Base-by-base conservation (phyloP, 1,284 basidiomycete genomes). In the Ceratorhiza oryzae-sativae region DNA sequence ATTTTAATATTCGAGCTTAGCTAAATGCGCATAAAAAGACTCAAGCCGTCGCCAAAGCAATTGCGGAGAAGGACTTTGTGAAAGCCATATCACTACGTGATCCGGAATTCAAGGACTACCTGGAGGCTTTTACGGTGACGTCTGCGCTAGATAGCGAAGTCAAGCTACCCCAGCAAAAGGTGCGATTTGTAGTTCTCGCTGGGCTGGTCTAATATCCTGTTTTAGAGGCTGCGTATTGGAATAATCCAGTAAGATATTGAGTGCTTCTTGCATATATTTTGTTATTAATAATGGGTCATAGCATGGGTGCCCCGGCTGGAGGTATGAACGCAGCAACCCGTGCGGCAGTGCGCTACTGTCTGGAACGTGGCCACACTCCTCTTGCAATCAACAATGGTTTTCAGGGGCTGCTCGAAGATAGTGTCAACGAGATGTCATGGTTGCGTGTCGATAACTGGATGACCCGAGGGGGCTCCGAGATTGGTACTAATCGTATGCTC, bases 251-350 rank as follows among this genome's bases (percentile, higher is more conserved):
- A 81, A 83, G 92, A 82, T 15, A 0, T 13, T 20, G n/a, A n/a
- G n/a, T n/a, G n/a, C n/a, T n/a, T n/a, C n/a, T n/a, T n/a, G n/a
- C n/a, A n/a, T n/a, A n/a, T 20, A 12, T n/a, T 45, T 60, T 34
- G 23, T n/a, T 34, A 39, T 65, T 74, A 45, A 73, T 27, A 60
- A 27, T 61, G 18, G 18, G 55, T 71, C 60, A 63, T 71, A 96
- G 93, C 78, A 90, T 97, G 78, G 97, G 97, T 73, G 97, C 97
- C 0, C 97, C 97, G 2, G 96, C 97, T 2, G 96, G 97, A 71
- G 97, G 97, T 12, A 98, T 99, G 94, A 98, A 99, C 79, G 96
- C 96, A 0, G 97, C 97, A 0, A 98, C 95, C 0, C 90, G 97
- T 55, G 91, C 96, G 39, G 95, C 94, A 0, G 95, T 94, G 6